Conservation (phyloP, 495 filamentous ascomycete genomes). For the Penicillium ochrochloron region DNA sequence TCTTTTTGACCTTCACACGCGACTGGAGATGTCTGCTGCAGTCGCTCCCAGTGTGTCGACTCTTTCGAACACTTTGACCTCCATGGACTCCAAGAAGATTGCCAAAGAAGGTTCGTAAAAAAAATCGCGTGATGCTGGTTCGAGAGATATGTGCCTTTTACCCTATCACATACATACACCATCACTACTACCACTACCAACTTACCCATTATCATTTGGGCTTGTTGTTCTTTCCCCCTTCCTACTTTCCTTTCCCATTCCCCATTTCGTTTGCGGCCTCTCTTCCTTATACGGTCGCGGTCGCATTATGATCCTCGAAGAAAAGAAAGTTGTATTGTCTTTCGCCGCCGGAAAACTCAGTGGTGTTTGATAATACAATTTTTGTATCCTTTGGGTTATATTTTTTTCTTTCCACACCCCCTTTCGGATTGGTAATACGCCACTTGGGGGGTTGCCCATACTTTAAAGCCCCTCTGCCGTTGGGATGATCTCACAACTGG, state of each 20-base stretch:
- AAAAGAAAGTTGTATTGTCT: conserved; percentile 15
- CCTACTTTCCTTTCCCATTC: not conserved
- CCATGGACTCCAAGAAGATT: conserved; percentile 59
- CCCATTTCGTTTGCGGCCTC: conserved; percentile 11
- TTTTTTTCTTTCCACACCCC: conserved; percentile 24
- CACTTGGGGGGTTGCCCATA: conserved; percentile 34
- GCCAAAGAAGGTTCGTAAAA: conserved; percentile 41
- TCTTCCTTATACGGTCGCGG: conserved; percentile 12
- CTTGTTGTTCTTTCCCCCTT: not conserved
- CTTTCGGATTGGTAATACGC: conserved; percentile 44
- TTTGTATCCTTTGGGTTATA: conserved; percentile 15
- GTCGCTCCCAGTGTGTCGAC: conserved; percentile 49
- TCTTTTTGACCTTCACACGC: conserved; percentile 11
- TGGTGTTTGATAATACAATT: conserved; percentile 16
- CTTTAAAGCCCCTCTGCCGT: conserved; percentile 40
- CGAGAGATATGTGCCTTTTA: conserved; percentile 4
- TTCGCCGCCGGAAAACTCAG: conserved; percentile 1
- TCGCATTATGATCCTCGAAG: conserved; percentile 7
- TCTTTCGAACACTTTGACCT: conserved; percentile 41
- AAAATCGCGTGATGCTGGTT: conserved; percentile 5
- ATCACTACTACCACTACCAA: not conserved
- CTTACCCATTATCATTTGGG: not conserved
- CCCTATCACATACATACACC: not conserved
- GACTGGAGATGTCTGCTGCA: conserved; percentile 49
- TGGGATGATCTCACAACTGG: conserved; percentile 54